Base-by-base conservation (phyloP, 306 rosid genomes). In the Senna tora region DNA sequence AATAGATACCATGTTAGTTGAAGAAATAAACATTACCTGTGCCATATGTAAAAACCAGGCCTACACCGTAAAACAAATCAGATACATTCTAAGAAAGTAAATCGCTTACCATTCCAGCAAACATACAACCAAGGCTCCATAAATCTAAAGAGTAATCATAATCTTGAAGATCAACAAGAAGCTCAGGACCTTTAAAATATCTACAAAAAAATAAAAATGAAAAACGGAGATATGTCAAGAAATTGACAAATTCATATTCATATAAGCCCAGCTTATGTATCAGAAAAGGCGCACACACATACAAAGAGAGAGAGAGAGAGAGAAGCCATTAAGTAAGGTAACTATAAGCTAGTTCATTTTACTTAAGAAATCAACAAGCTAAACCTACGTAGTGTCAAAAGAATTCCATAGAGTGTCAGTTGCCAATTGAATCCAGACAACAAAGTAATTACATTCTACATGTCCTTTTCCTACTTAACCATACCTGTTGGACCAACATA, bases 101-200 rank as follows among this genome's bases (percentile, higher is more conserved):
- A 22, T 25, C 63, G 79, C 90, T 81, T 55, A 86, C 90, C 90
- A 86, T 86, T 81, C 90, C 88, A 45, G 90, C 90, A 52, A 86
- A 73, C 90, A 83, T 86, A 70, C 88, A 86, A 51, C 88, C 88
- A 7, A 86, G 87, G 70, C 90, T 86, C 90, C 90, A 86, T 77
- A 86, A 60, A 55, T 86, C 90, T 63, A 86, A 62, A n/a, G 90
- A 83, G 75, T 83, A 86, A 67, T 83, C 90, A 86, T 86, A 86
- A 82, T 86, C 90, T 81, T 86, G 88, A 70, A 86, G 80, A 79
- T 86, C 88, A 78, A 86, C 84, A 79, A 86, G 90, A 67, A 86
- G 88, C 80, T 83, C 90, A 5, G 90, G 90, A n/a, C 90, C 90
- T 75, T 86, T 86, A 46, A 78, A 83, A 76, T 86, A 86, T 75